phyloP scores from a whole-genome alignment of 2,329 filamentous ascomycete genomes.

The Verticillium longisporum region DNA sequence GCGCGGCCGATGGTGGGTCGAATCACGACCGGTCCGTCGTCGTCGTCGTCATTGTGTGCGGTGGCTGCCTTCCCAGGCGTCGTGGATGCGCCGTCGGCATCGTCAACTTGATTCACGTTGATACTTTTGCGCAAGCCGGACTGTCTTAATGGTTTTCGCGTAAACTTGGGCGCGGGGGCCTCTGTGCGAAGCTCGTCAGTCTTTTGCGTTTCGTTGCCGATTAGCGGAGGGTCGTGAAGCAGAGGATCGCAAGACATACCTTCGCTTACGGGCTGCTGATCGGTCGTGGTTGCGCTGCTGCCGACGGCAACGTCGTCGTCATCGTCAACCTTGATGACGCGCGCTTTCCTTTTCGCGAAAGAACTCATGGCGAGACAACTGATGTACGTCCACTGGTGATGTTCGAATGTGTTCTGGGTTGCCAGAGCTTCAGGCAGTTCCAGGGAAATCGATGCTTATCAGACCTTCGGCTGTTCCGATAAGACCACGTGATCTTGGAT shows the following conservation, averaged over 20 bases:
- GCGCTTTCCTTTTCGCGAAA: slow-evolving; percentile 62
- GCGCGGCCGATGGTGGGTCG: slow-evolving; percentile 40
- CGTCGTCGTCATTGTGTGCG: slow-evolving; percentile 30
- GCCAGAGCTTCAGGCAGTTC: not conserved
- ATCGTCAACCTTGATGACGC: slow-evolving; percentile 67
- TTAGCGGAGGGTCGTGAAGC: slow-evolving; percentile 17
- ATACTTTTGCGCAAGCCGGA: slow-evolving; percentile 52
- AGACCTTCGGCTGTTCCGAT: slow-evolving; percentile 28
- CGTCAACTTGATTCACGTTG: slow-evolving; percentile 29
- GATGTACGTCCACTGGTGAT: no score
- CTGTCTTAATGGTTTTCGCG: slow-evolving; percentile 48
- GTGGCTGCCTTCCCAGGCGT: slow-evolving; percentile 14
- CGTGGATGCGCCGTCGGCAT: slow-evolving; percentile 12
- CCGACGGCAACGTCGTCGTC: slow-evolving; percentile 43
- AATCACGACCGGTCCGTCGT: slow-evolving; percentile 39
- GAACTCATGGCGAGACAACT: slow-evolving; percentile 36
- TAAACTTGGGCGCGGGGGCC: slow-evolving; percentile 8
- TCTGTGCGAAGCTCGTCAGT: slow-evolving; percentile 8
- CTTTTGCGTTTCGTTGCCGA: slow-evolving; percentile 7
- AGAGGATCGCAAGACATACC: slow-evolving; percentile 24
- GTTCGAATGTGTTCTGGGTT: no score
- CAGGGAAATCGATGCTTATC: slow-evolving; percentile 20
- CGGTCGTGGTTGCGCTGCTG: slow-evolving; percentile 8
- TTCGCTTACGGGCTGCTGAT: slow-evolving; percentile 21
- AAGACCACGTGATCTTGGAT: slow-evolving; percentile 34